Percentiles rank a stretch among this genome's conserved stretches.
Conservation (phyloP, 352 stramenopile genomes). For the Globisporangium solare region DNA sequence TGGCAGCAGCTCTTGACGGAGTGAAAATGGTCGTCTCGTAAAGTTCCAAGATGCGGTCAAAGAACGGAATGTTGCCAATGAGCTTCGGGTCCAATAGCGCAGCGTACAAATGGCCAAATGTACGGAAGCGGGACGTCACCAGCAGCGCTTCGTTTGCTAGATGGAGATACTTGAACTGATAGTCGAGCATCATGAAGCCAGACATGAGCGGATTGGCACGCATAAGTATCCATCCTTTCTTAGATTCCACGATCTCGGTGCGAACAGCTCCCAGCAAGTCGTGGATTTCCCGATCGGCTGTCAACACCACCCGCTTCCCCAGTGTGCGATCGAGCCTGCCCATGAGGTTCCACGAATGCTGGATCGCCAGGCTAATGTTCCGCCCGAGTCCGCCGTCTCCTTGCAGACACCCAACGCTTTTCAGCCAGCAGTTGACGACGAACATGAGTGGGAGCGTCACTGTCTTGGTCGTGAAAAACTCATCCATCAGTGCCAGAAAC, state of each 20-base stretch:
- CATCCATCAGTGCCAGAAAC: constrained; percentile 18
- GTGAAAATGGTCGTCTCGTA: constrained; percentile 28
- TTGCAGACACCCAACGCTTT: constrained; percentile 25
- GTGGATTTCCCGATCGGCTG: constrained; percentile 15
- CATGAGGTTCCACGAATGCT: constrained; percentile 17
- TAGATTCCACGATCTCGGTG: constrained; percentile 9
- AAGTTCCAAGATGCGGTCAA: constrained; percentile 21
- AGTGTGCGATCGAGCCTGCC: constrained; percentile 16
- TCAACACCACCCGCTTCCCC: constrained; percentile 15
- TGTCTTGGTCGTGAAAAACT: constrained; percentile 21
- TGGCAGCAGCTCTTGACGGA: constrained; percentile 18
- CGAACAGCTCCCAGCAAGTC: constrained; percentile 1
- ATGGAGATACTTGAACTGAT: constrained; percentile 21
- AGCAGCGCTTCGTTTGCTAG: constrained; percentile 20
- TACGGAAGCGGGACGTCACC: constrained; percentile 18
- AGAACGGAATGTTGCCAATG: constrained; percentile 14
- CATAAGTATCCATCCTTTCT: constrained; percentile 4
- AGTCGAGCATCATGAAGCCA: constrained; percentile 19
- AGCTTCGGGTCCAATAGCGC: constrained; percentile 17
- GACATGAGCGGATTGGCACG: constrained; percentile 28
- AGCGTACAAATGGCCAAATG: constrained; percentile 27
- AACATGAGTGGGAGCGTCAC: constrained; percentile 25
- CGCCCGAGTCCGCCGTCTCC: constrained; percentile 14
- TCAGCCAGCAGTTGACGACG: constrained; percentile 26
- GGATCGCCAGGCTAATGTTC: constrained; percentile 21